Percentiles rank a stretch among this genome's conserved stretches.
Evolutionary conservation across 371 early-diverging fungal genomes (phyloP).

Genomic region (Rhizomucor pusillus): DNA sequence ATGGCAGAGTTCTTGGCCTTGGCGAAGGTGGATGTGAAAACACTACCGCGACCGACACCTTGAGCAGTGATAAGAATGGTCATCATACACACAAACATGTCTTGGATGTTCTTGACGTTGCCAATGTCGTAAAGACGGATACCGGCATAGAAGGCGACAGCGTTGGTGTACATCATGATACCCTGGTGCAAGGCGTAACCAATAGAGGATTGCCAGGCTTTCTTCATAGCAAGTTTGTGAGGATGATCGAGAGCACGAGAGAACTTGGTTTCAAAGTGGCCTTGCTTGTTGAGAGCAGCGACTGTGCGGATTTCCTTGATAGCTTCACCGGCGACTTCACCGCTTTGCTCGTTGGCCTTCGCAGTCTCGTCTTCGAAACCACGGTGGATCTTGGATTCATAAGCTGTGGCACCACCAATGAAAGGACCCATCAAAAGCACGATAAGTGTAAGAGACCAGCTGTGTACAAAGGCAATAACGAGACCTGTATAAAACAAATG

Average conservation of each 20-base stretch:
- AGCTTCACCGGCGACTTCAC: slow-evolving; percentile 81
- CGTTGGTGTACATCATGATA: slow-evolving; percentile 63
- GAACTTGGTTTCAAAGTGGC: slow-evolving; percentile 60
- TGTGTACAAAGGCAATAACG: slow-evolving; percentile 46
- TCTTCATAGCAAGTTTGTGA: slow-evolving; percentile 57
- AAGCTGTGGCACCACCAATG: slow-evolving; percentile 42
- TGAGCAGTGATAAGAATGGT: slow-evolving; percentile 74
- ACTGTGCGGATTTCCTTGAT: slow-evolving; percentile 89
- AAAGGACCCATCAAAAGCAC: slow-evolving; percentile 55
- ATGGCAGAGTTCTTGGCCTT: slow-evolving; percentile 83
- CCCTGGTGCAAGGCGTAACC: slow-evolving; percentile 73
- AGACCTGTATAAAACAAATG: slow-evolving; percentile 19
- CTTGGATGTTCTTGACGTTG: slow-evolving; percentile 18
- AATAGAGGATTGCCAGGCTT: slow-evolving; percentile 54
- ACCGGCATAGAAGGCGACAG: slow-evolving; percentile 62
- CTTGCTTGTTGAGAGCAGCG: slow-evolving; percentile 78
- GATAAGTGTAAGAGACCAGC: slow-evolving; percentile 63
- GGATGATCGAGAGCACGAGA: slow-evolving; percentile 60
- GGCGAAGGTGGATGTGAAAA: slow-evolving; percentile 59
- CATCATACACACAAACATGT: slow-evolving; percentile 68
- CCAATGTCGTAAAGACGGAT: slow-evolving; percentile 40
- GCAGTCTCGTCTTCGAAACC: slow-evolving; percentile 61
- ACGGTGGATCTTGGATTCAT: slow-evolving; percentile 42
- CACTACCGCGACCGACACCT: slow-evolving; percentile 62
- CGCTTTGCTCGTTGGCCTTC: slow-evolving; percentile 68